These are phyloP conservation scores for Diaporthe sp. DNA, from an alignment of 2,329 filamentous ascomycete genomes.

Conservation along the genomic window DNA sequence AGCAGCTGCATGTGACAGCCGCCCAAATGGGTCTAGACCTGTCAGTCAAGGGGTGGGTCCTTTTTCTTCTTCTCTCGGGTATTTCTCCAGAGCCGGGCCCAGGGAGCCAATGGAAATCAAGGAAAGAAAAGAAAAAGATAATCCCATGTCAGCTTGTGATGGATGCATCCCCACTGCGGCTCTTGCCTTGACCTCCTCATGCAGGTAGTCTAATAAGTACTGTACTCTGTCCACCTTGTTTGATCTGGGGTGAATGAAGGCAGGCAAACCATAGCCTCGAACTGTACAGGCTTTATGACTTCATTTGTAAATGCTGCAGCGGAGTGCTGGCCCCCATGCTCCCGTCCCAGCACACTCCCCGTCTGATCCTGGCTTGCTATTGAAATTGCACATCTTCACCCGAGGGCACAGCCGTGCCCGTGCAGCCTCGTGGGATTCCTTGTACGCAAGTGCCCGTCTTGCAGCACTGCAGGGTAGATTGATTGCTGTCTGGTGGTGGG, in stretches of 20 bases:
- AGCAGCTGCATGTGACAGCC: conserved; percentile 10
- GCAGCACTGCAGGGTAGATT: neutral
- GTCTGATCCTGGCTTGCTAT: neutral
- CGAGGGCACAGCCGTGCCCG: neutral
- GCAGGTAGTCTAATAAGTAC: neutral
- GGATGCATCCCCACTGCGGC: conserved; percentile 21
- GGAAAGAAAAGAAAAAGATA: neutral
- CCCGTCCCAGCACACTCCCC: neutral
- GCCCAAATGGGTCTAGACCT: neutral
- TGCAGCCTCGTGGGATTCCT: neutral
- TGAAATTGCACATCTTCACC: neutral
- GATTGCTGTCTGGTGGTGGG: neutral
- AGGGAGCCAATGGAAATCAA: neutral
- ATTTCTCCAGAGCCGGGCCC: neutral
- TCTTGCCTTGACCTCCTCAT: neutral
- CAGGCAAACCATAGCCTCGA: neutral
- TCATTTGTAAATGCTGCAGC: neutral
- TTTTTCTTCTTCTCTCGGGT: neutral
- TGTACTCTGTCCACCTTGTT: neutral
- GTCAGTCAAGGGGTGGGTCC: neutral
- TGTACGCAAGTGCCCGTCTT: neutral
- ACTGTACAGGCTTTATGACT: neutral
- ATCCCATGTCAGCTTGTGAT: conserved; percentile 13
- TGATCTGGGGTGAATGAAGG: neutral
- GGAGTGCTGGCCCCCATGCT: neutral